Evolutionary conservation across 176 grass and related monocot species (phyloP), one percentile per base, ranked within the genome.

Genomic region (Echinochloa phyllopogon): DNA sequence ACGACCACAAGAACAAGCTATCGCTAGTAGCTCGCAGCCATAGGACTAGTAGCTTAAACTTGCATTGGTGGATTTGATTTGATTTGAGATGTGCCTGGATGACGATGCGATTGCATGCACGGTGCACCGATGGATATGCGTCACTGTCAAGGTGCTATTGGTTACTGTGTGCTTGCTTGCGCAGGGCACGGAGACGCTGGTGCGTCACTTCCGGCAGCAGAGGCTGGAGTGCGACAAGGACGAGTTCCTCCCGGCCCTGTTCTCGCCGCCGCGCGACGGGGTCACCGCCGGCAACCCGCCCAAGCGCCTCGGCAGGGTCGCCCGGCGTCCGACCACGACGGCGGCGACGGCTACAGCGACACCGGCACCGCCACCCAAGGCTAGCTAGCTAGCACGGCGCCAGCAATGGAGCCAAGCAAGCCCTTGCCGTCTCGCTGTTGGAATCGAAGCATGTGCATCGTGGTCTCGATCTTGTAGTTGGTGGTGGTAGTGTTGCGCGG

Each of bases 231-330:
- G 94, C 78, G 33, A 17, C 61, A 62, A 49, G 24, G 82, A 84
- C 24, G 89, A 94, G 6, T 90, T 64, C 84, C 85, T 91, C 39
- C 94, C 94, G 3, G 94, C 84, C n/a, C 18, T 81, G 29, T 89
- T 94, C 72, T 62, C 69, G 20, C 87, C 91, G 64, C 78, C 94
- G 6, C 87, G 89, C 21, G 77, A 92, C 76, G 94, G 94, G n/a
- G 71, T 74, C 8, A 55, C 77, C 17, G 80, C 49, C 75, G 1
- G 6, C 51, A 16, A 18, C 51, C 12, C 13, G 14, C 45, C 77
- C 15, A 15, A 10, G 25, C 77, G 16, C 60, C 17, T 79, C 60
- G 43, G 77, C 77, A 13, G 41, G 57, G 5, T 49, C 44, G 44
- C 14, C 23, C 23, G 29, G 0, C 16, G 12, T 1, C 3, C 20